Evolutionary conservation across 768 basidiomycete genomes (phyloP), one percentile per base, ranked within the genome.

Genomic region (Holtermannia corniformis): DNA sequence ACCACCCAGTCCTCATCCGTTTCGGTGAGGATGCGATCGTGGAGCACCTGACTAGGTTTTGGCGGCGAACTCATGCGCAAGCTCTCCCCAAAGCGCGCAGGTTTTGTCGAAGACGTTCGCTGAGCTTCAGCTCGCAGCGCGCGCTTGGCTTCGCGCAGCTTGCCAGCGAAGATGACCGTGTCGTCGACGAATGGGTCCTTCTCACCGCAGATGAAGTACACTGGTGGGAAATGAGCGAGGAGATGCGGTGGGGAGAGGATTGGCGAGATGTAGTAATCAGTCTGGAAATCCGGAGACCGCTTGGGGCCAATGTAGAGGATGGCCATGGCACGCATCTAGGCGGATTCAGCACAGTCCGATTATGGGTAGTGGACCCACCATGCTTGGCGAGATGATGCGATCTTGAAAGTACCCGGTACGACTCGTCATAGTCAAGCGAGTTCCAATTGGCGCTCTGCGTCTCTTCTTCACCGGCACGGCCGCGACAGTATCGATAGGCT

Each of bases 281-380:
- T 85, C 51, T 82, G 81, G 70, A 99, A 92, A 72, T 97, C 91
- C 5, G 95, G 95, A 68, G 89, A 86, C 48, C 83, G 84, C 64
- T 87, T 81, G 0, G 95, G 93, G 1, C 93, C 93, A 54, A 99
- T 85, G 74, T 95, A 95, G 58, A 93, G 75, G 66, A 95, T 92
- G 2, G 93, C 93, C 95, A 99, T 99, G 0, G 93, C 92, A 28
- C 95, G 87, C 89, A 96, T 96, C 93, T 97, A n/a, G n/a, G n/a
- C n/a, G 62, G n/a, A 42, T 52, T 28, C n/a, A 20, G 14, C 4
- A 27, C 44, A 48, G 24, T 5, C 12, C 37, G 41, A 24, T 5
- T n/a, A 14, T 3, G 23, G 22, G 5, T 19, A 10, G 24, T 20
- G 16, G 19, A 74, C 87, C 64, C 68, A 93, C 93, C 92, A 99